These are phyloP conservation scores for Withania somnifera DNA, from an alignment of 305 asterid genomes.

Conservation along the genomic window DNA sequence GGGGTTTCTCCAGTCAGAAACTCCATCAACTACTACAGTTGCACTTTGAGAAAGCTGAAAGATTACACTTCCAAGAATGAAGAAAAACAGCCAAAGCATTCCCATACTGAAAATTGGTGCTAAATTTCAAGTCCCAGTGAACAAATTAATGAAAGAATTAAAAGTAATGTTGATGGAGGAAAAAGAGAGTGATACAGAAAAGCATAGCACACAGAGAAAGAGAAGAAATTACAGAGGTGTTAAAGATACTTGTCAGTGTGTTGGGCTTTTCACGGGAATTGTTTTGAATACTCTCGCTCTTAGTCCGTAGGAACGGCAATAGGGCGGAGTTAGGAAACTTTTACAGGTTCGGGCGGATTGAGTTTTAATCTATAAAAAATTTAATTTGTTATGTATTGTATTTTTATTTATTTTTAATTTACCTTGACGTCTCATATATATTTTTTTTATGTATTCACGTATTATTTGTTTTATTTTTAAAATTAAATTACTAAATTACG, in stretches of 20 bases:
- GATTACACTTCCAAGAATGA: slow-evolving; percentile 13
- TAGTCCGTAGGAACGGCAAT: too few relatives aligned
- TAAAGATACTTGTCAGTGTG: slow-evolving; percentile 33
- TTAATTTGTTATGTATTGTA: too few relatives aligned
- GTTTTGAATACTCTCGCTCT: slow-evolving; percentile 15
- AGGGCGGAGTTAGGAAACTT: too few relatives aligned
- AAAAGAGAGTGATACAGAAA: neutral
- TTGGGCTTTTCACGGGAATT: slow-evolving; percentile 33
- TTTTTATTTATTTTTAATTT: too few relatives aligned
- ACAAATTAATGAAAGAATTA: neutral
- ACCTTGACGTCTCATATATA: too few relatives aligned
- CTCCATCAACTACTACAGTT: slow-evolving; percentile 62
- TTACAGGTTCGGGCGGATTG: too few relatives aligned
- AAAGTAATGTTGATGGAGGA: neutral
- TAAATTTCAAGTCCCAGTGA: neutral
- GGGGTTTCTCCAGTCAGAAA: slow-evolving; percentile 64
- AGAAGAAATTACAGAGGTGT: slow-evolving; percentile 6
- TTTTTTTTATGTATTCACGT: too few relatives aligned
- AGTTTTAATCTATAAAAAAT: too few relatives aligned
- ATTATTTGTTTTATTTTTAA: too few relatives aligned
- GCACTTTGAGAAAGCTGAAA: slow-evolving; percentile 33
- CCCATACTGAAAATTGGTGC: neutral
- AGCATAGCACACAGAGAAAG: slow-evolving; percentile 4
- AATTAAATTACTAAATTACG: too few relatives aligned
- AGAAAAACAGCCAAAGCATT: neutral